Conservation (phyloP, 2,329 filamentous ascomycete species). For the Aspergillus carbonarius region DNA sequence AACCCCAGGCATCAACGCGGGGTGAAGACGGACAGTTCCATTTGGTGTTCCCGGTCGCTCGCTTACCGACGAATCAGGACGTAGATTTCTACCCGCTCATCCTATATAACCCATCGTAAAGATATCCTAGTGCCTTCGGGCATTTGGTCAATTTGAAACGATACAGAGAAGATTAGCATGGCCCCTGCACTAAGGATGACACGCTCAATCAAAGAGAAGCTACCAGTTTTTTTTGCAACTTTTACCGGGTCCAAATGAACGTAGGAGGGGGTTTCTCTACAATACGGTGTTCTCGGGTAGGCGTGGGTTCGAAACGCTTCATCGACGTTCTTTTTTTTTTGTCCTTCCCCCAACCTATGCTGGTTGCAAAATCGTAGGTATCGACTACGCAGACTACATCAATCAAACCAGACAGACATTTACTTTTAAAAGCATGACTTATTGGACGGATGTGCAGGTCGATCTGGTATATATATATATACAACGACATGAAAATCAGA, state of each 20-base stretch:
- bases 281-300: not conserved
- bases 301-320: conserved; percentile 13
- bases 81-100: not conserved
- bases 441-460: not conserved
- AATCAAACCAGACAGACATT: not conserved
- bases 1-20: not conserved
- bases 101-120: conserved; percentile 26
- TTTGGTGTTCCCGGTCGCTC: conserved; percentile 12
- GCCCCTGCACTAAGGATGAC: conserved; percentile 91
- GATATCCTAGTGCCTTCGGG: conserved; percentile 39
- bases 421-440: not conserved
- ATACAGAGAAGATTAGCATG: conserved; percentile 81
- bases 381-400: too few relatives aligned
- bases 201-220: conserved; percentile 80
- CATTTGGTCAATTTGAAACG: conserved; percentile 67
- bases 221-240: conserved; percentile 61
- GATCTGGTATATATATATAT: not conserved
- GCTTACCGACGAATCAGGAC: conserved; percentile 11
- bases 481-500: not conserved
- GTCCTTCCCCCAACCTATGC: not conserved
- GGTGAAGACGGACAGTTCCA: not conserved
- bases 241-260: conserved; percentile 18
- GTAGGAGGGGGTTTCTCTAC: conserved; percentile 1
- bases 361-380: too few relatives aligned
- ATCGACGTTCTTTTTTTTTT: not conserved